A percentile compares a stretch with the other conserved stretches of the same genome.
phyloP scores from a whole-genome alignment of 495 filamentous ascomycete genomes.

The Tuber melanosporum region DNA sequence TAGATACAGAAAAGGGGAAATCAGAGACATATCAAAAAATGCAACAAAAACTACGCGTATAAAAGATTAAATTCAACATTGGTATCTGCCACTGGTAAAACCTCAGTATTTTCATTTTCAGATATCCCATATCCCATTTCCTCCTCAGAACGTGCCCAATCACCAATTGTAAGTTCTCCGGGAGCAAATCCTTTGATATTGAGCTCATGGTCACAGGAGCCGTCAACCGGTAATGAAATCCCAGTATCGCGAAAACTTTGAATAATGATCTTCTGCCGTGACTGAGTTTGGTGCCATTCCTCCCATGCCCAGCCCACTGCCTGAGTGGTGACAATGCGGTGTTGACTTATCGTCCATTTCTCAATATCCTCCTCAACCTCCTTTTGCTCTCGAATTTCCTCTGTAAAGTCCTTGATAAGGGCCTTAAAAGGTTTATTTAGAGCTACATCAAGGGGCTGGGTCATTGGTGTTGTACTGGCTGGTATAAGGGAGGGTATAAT shows the following conservation, averaged over 20 bases:
- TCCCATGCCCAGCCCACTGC: constrained; percentile 7
- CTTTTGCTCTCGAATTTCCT: neutral
- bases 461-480: neutral
- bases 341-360: constrained; percentile 7
- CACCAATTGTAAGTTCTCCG: too few species aligned
- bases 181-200: too few species aligned
- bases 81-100: too few species aligned
- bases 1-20: too few species aligned
- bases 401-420: constrained; percentile 1
- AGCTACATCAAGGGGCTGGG: neutral
- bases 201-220: too few species aligned
- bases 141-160: constrained; percentile 4
- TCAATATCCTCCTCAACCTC: constrained; percentile 3
- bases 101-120: too few species aligned
- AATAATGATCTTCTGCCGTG: too few species aligned
- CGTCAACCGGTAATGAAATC: too few species aligned
- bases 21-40: too few species aligned
- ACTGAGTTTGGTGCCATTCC: constrained; percentile 1
- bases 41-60: too few species aligned
- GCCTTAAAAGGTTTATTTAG: constrained; percentile 10
- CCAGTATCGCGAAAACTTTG: too few species aligned
- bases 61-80: too few species aligned
- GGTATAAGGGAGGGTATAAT: constrained; percentile 7
- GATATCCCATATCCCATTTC: constrained; percentile 6
- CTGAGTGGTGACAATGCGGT: neutral